Evolutionary conservation across 2,329 filamentous ascomycete genomes (phyloP).

Genomic region (Pyricularia sp.): DNA sequence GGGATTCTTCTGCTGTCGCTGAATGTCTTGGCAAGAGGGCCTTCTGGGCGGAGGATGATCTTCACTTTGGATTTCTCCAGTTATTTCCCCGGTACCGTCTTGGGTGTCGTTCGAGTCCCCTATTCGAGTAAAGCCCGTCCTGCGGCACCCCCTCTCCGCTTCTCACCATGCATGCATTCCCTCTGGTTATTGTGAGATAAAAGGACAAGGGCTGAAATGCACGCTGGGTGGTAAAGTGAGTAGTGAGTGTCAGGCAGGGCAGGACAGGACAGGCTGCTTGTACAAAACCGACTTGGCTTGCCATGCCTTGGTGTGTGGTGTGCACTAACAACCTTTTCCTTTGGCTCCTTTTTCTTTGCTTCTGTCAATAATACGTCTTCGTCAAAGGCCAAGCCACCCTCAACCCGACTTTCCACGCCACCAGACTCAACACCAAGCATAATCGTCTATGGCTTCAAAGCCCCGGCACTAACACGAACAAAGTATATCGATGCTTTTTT

Average conservation of each 20-base stretch:
- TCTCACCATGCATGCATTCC: background rate
- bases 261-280: background rate
- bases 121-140: background rate
- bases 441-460: background rate
- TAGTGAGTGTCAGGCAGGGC: background rate
- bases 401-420: background rate
- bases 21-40: background rate
- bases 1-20: background rate
- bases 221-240: background rate
- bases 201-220: background rate
- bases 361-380: background rate
- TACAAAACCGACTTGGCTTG: constrained; percentile 1
- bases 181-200: background rate
- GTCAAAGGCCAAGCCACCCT: background rate
- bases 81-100: background rate
- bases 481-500: background rate
- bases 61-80: background rate
- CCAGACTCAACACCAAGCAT: background rate
- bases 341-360: background rate
- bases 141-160: background rate
- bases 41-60: background rate
- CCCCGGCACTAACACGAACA: background rate
- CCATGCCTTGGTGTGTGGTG: background rate
- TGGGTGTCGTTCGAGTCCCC: background rate
- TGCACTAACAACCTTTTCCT: background rate